phyloP scores from a whole-genome alignment of 179 eudicot species.

The Silene noctiflora region DNA sequence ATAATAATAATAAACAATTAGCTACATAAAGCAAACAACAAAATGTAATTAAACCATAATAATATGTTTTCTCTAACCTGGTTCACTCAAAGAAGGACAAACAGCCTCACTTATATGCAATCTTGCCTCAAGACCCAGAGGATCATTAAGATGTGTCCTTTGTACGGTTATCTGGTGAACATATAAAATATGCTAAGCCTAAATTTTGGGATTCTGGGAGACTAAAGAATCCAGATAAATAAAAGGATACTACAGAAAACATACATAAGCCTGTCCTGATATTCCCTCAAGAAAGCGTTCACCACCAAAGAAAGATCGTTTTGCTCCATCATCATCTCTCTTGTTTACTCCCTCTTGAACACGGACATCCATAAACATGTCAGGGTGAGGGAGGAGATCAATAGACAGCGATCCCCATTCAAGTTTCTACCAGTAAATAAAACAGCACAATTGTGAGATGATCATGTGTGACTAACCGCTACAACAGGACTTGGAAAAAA shows the following conservation, averaged over 20 bases:
- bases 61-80: constrained; percentile 48
- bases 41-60: constrained; percentile 9
- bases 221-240: constrained; percentile 10
- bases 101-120: constrained; percentile 87
- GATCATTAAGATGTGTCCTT: constrained; percentile 81
- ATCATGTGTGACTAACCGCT: not conserved
- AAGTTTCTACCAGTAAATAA: constrained; percentile 60
- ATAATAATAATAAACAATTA: not conserved
- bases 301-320: constrained; percentile 92
- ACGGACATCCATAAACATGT: constrained; percentile 79
- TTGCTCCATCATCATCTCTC: constrained; percentile 96
- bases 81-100: constrained; percentile 97
- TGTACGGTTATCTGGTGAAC: constrained; percentile 77
- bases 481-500: not conserved
- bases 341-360: constrained; percentile 51
- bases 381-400: constrained; percentile 97
- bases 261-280: constrained; percentile 97
- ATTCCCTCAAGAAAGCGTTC: constrained; percentile 96
- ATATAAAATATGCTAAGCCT: constrained; percentile 17
- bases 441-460: constrained; percentile 11
- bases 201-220: constrained; percentile 5
- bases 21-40: constrained; percentile 3
- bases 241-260: constrained; percentile 12
- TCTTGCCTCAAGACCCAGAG: constrained; percentile 91
- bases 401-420: constrained; percentile 91